phyloP scores from a whole-genome alignment of 106 monocot genomes.

The Dendrobium chrysotoxum region DNA sequence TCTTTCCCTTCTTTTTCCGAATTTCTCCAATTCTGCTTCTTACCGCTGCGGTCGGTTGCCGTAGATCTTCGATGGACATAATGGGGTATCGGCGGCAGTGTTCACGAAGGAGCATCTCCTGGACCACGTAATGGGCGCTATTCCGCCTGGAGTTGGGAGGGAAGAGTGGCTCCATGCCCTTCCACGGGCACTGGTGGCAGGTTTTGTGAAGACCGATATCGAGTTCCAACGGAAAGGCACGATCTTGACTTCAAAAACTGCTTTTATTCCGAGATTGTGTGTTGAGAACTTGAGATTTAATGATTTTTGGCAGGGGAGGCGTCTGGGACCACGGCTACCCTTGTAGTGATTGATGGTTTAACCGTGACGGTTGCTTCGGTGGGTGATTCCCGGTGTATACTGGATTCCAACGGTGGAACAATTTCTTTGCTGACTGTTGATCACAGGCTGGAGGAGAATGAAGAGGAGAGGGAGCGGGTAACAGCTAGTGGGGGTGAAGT shows the following conservation, averaged over 20 bases:
- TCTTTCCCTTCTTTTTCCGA: not conserved
- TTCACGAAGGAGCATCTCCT: conserved; percentile 82
- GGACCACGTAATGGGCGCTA: conserved; percentile 77
- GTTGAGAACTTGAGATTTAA: conserved; percentile 8
- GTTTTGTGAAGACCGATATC: conserved; percentile 95
- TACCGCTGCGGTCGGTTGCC: not conserved
- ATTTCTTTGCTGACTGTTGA: conserved; percentile 85
- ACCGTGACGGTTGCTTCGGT: conserved; percentile 94
- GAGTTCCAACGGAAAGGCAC: conserved; percentile 87
- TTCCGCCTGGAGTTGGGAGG: conserved; percentile 40
- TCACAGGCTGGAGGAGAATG: conserved; percentile 93
- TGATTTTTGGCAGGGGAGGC: conserved; percentile 46
- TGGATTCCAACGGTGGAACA: conserved; percentile 65
- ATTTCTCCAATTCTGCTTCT: not conserved
- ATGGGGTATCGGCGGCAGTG: conserved; percentile 86
- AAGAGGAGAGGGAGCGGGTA: conserved; percentile 86
- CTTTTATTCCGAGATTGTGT: conserved; percentile 1
- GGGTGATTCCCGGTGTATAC: conserved; percentile 91
- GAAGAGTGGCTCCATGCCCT: conserved; percentile 89
- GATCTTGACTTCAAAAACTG: not conserved
- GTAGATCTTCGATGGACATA: conserved; percentile 94
- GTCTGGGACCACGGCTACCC: conserved; percentile 85
- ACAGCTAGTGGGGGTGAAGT: conserved; percentile 98
- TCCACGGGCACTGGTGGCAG: conserved; percentile 75
- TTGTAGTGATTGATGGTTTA: conserved; percentile 83